Evolutionary conservation across 805 yeast genomes (phyloP).

Genomic region (Middelhovenomyces tepae): DNA sequence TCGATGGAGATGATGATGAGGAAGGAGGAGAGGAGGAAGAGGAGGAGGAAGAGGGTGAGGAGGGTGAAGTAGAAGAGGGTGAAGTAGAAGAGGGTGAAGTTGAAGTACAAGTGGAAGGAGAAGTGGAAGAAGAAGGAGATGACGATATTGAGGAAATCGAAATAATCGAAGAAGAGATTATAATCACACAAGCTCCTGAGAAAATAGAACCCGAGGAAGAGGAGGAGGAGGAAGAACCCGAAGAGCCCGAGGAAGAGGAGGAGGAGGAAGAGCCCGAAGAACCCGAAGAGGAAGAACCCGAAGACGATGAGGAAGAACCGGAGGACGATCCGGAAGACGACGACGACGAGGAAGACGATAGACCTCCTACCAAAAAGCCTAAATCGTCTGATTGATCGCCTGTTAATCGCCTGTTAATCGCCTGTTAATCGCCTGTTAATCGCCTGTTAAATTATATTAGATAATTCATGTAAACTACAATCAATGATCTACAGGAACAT

Average conservation of each 20-base stretch:
- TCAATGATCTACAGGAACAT: too few species aligned
- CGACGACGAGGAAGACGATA: too few species aligned
- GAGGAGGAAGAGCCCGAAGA: slow-evolving; percentile 3
- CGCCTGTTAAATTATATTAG: too few species aligned
- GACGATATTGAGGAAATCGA: slow-evolving; percentile 10
- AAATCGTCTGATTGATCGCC: too few species aligned
- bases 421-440: too few species aligned
- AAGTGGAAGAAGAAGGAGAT: slow-evolving; percentile 10
- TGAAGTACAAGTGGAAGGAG: too few species aligned
- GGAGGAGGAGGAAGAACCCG: slow-evolving; percentile 3
- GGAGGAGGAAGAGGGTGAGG: too few species aligned
- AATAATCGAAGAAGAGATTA: slow-evolving; percentile 10
- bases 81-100: too few species aligned
- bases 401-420: too few species aligned
- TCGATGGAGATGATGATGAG: slow-evolving; percentile 8
- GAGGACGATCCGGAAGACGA: slow-evolving; percentile 6
- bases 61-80: too few species aligned
- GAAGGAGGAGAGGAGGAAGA: slow-evolving; percentile 14
- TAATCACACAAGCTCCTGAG: too few species aligned
- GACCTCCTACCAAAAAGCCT: slow-evolving; percentile 13
- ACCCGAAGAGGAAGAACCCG: slow-evolving; percentile 2
- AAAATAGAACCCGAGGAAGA: slow-evolving; percentile 6
- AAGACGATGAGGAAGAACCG: slow-evolving; percentile 3
- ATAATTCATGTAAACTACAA: too few species aligned
- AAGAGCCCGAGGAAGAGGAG: slow-evolving; percentile 8